These are phyloP conservation scores for Cubamyces sp. DNA, from an alignment of 768 basidiomycete species.

Conservation along the genomic window DNA sequence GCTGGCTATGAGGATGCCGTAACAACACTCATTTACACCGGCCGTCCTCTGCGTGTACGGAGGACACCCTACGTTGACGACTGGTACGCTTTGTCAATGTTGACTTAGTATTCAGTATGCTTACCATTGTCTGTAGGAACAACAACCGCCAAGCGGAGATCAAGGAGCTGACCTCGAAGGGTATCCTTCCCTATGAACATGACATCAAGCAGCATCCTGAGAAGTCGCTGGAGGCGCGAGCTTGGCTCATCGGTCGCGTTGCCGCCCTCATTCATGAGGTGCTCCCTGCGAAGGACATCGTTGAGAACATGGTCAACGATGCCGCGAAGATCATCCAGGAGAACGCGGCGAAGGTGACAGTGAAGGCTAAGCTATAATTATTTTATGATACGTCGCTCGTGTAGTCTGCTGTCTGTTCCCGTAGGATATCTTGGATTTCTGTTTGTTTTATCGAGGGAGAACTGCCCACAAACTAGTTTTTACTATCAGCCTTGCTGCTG, in stretches of 20 bases:
- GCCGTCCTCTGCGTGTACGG: slow-evolving; percentile 84
- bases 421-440: neutral
- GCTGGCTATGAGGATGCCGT: slow-evolving; percentile 79
- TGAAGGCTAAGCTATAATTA: slow-evolving; percentile 55
- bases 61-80: slow-evolving; percentile 85
- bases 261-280: slow-evolving; percentile 75
- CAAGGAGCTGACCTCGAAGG: slow-evolving; percentile 77
- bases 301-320: slow-evolving; percentile 77
- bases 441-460: too few relatives aligned
- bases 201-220: slow-evolving; percentile 84
- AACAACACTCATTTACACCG: slow-evolving; percentile 88
- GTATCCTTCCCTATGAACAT: slow-evolving; percentile 74
- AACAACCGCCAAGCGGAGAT: slow-evolving; percentile 81
- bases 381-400: neutral
- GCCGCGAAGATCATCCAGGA: slow-evolving; percentile 53
- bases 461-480: too few relatives aligned
- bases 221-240: slow-evolving; percentile 63
- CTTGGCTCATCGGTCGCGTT: slow-evolving; percentile 88
- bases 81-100: slow-evolving; percentile 48
- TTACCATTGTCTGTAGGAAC: slow-evolving; percentile 53
- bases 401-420: neutral
- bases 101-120: neutral
- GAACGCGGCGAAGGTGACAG: slow-evolving; percentile 42
- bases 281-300: slow-evolving; percentile 79
- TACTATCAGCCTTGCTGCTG: too few relatives aligned